Evolutionary conservation across 495 filamentous ascomycete species (phyloP).

Genomic region (Cercophora samala): DNA sequence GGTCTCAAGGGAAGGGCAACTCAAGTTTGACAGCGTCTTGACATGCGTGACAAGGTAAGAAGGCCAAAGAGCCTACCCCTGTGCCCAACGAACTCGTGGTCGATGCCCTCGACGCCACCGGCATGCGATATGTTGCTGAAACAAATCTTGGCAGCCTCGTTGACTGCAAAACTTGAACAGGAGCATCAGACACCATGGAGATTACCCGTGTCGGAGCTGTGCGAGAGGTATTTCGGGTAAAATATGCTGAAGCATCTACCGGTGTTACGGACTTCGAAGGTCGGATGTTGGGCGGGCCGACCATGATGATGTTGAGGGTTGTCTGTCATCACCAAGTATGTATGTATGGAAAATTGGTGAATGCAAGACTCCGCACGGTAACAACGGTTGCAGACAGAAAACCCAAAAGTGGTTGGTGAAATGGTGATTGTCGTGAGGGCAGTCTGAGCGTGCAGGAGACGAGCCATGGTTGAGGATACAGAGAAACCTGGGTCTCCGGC

Average conservation of each 20-base stretch:
- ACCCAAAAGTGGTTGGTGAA: not conserved
- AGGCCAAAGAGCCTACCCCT: not conserved
- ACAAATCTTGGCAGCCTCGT: not conserved
- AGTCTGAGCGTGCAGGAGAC: slow-evolving; percentile 11
- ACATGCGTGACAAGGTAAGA: not conserved
- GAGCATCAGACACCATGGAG: not conserved
- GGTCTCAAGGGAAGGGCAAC: not conserved
- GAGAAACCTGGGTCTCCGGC: slow-evolving; percentile 10
- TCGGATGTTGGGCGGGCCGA: slow-evolving; percentile 1
- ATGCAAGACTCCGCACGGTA: slow-evolving; percentile 2
- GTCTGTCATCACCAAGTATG: not conserved
- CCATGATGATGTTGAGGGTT: not conserved
- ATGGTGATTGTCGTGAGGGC: not conserved
- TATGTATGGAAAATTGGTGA: not conserved
- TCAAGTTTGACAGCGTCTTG: not conserved
- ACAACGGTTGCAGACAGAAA: slow-evolving; percentile 11
- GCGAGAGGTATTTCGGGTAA: not conserved
- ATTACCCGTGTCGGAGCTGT: not conserved
- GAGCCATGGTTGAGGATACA: slow-evolving; percentile 7
- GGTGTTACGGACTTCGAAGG: not conserved
- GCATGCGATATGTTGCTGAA: not conserved
- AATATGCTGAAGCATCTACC: not conserved
- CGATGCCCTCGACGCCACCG: slow-evolving; percentile 4
- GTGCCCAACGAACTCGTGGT: not conserved
- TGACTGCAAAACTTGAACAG: not conserved